Evolutionary conservation across 345 rosid genomes (phyloP).

Genomic region (Cardiospermum halicacabum): DNA sequence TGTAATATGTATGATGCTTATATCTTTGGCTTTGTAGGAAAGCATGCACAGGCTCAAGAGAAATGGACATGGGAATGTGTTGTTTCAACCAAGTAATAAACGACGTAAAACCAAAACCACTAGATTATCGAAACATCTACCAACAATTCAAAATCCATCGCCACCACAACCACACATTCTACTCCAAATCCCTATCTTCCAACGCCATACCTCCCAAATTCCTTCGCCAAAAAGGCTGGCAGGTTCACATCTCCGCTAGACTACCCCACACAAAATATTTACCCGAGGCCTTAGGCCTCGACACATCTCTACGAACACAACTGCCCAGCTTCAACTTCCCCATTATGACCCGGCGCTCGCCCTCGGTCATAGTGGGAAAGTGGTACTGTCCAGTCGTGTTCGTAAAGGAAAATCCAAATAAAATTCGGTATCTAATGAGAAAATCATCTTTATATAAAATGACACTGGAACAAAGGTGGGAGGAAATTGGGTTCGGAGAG

Average conservation of each 20-base stretch:
- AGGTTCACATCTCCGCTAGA: constrained; percentile 35
- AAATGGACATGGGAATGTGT: constrained; percentile 41
- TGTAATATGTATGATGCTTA: background rate
- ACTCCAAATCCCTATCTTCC: constrained; percentile 44
- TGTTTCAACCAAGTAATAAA: constrained; percentile 43
- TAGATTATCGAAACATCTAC: constrained; percentile 56
- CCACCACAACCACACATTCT: constrained; percentile 36
- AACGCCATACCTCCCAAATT: constrained; percentile 56
- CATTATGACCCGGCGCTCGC: constrained; percentile 29
- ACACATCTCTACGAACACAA: constrained; percentile 39
- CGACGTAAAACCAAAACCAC: constrained; percentile 52
- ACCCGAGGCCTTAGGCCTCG: constrained; percentile 68
- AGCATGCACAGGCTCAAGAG: constrained; percentile 56
- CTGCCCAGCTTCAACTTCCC: constrained; percentile 53
- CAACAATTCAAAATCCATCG: constrained; percentile 54
- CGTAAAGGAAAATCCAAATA: constrained; percentile 40
- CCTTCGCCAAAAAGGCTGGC: constrained; percentile 67
- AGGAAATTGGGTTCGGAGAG: constrained; percentile 42
- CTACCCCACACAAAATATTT: constrained; percentile 20
- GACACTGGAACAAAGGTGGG: constrained; percentile 70
- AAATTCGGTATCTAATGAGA: constrained; percentile 49
- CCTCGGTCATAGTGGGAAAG: constrained; percentile 42
- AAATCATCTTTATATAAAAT: constrained; percentile 52
- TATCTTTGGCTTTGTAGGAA: constrained; percentile 26
- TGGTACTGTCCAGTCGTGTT: constrained; percentile 84